phyloP scores from a whole-genome alignment of 2,329 filamentous ascomycete genomes.

The Raffaelea albimanens region DNA sequence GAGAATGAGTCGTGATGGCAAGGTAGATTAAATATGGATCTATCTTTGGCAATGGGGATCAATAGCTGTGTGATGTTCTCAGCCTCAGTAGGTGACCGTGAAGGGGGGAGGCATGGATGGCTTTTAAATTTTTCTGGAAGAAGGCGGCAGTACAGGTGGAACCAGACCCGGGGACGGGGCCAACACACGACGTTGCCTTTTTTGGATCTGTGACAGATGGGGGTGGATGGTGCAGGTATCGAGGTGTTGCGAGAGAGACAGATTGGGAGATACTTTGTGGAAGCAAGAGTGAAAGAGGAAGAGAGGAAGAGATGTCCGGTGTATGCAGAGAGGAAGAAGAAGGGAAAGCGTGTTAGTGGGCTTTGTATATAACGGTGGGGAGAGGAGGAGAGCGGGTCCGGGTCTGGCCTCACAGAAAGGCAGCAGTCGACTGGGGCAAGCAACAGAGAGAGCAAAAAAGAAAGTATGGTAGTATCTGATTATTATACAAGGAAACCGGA shows the following conservation, averaged over 20 bases:
- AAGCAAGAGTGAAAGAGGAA: background rate
- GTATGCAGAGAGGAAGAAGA: background rate
- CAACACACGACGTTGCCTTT: slow-evolving; percentile 1
- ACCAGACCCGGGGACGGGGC: slow-evolving; percentile 2
- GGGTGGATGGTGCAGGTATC: background rate
- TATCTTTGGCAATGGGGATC: slow-evolving; percentile 9
- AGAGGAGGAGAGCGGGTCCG: background rate
- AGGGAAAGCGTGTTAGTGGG: background rate
- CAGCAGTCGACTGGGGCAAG: background rate
- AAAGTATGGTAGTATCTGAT: background rate
- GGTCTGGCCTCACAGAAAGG: background rate
- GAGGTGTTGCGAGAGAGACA: background rate
- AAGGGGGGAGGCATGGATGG: slow-evolving; percentile 5
- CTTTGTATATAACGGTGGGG: background rate
- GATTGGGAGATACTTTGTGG: background rate
- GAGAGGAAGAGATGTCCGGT: background rate
- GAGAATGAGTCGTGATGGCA: background rate
- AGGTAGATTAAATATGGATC: slow-evolving; percentile 2
- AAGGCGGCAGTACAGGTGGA: slow-evolving; percentile 7
- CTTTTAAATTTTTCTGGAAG: slow-evolving; percentile 7
- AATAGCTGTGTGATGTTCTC: slow-evolving; percentile 8
- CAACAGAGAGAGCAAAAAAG: background rate
- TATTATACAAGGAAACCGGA: background rate
- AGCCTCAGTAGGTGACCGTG: slow-evolving; percentile 9
- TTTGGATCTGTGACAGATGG: slow-evolving; percentile 2